These are phyloP conservation scores for Podaxis pistillaris DNA, from an alignment of 768 basidiomycete genomes.

Conservation along the genomic window DNA sequence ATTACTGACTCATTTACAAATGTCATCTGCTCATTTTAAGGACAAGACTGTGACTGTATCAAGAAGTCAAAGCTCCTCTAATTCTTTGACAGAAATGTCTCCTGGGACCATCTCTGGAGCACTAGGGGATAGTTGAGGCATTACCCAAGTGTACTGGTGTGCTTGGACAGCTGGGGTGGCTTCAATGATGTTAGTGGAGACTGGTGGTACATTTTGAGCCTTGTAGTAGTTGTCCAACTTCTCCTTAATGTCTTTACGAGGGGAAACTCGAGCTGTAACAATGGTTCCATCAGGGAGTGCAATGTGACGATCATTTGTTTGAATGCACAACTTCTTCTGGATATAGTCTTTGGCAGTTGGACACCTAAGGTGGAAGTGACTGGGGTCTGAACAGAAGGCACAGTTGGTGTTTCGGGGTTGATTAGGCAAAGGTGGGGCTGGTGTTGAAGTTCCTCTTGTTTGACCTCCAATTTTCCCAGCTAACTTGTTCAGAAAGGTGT, in stretches of 20 bases:
- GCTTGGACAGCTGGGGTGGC: not conserved
- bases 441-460: not conserved
- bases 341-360: not conserved
- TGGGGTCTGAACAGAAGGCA: not conserved
- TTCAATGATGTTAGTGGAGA: no score
- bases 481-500: not conserved
- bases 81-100: no score
- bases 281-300: not conserved
- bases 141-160: not conserved
- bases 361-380: not conserved
- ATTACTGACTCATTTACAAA: no score
- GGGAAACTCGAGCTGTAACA: not conserved
- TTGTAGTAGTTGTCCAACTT: not conserved
- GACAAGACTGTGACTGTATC: no score
- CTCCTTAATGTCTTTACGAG: constrained; percentile 2
- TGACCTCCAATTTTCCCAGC: not conserved
- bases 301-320: not conserved
- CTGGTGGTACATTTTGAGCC: not conserved
- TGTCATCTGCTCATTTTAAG: no score
- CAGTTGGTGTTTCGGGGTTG: not conserved
- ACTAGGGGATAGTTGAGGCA: not conserved
- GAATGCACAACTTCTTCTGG: not conserved
- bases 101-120: no score
- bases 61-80: no score
- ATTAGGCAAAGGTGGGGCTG: not conserved